Conservation (phyloP, 164 flowering plant genomes). For the Vitis cinerea region DNA sequence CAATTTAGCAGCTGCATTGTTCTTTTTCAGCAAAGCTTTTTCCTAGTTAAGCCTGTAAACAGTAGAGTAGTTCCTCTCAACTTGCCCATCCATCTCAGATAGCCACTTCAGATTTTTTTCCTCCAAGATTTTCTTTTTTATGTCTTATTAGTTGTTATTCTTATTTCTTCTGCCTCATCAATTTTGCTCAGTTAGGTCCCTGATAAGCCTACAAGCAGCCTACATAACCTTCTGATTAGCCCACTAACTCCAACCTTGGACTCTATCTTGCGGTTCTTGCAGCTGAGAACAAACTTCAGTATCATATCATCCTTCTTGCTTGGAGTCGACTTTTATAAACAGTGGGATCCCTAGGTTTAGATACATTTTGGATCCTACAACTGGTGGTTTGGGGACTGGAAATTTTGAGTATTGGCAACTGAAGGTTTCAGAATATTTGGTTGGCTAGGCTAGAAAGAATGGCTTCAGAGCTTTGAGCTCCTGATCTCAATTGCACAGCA, state of each 20-base stretch:
- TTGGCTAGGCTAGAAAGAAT: constrained; percentile 5
- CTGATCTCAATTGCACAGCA: not conserved
- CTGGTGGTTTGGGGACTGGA: constrained; percentile 6
- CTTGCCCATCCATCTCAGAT: constrained; percentile 20
- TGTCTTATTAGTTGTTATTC: constrained; percentile 17
- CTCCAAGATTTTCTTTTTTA: constrained; percentile 11
- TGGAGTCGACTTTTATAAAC: not conserved
- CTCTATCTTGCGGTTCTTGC: constrained; percentile 14
- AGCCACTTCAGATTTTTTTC: constrained; percentile 20
- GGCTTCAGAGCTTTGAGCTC: constrained; percentile 8
- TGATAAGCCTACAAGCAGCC: constrained; percentile 22
- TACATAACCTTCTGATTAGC: constrained; percentile 28
- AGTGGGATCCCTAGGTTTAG: constrained; percentile 9
- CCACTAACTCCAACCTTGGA: constrained; percentile 27
- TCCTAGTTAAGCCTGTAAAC: constrained; percentile 13
- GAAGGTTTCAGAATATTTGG: constrained; percentile 1
- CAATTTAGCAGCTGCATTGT: constrained; percentile 16
- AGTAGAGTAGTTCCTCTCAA: constrained; percentile 8
- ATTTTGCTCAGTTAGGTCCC: constrained; percentile 16
- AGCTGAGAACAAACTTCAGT: constrained; percentile 15
- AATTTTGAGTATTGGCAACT: not conserved
- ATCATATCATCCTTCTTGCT: constrained; percentile 22
- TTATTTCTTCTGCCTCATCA: constrained; percentile 21
- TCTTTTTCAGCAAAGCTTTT: constrained; percentile 7
- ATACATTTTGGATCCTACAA: not conserved